phyloP scores from a whole-genome alignment of 2,329 filamentous ascomycete genomes.

The Myriosclerotinia duriaeana region DNA sequence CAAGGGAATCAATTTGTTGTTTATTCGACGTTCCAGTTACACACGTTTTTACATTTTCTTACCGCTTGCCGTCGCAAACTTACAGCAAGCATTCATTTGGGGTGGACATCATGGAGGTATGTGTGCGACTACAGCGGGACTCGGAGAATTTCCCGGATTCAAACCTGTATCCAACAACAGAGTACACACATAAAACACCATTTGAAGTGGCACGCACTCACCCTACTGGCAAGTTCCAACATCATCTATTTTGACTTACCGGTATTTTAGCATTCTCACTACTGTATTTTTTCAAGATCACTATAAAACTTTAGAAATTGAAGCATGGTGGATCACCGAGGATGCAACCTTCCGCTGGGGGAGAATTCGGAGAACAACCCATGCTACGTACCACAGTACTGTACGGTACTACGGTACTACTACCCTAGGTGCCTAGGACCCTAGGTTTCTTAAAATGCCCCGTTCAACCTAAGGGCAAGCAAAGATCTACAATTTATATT shows the following conservation, averaged over 20 bases:
- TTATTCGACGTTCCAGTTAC: constrained; percentile 19
- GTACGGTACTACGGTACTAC: not conserved
- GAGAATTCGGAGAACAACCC: constrained; percentile 19
- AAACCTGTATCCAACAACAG: constrained; percentile 7
- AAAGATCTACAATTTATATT: constrained; percentile 19
- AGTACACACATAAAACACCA: constrained; percentile 15
- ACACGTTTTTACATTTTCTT: constrained; percentile 18
- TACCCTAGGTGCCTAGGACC: not conserved
- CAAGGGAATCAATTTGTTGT: constrained; percentile 3
- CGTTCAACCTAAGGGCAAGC: constrained; percentile 10
- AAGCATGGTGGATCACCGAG: not conserved
- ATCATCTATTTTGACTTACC: not conserved
- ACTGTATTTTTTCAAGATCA: not conserved
- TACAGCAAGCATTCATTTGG: constrained; percentile 11
- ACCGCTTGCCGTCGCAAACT: constrained; percentile 20
- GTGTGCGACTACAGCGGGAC: constrained; percentile 14
- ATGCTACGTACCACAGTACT: constrained; percentile 1
- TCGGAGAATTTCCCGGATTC: constrained; percentile 20
- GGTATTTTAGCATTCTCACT: not conserved
- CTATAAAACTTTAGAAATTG: not conserved
- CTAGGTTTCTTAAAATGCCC: constrained; percentile 3
- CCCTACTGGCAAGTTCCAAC: not conserved
- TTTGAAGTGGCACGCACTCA: not conserved
- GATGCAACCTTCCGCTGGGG: constrained; percentile 2
- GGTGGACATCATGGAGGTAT: constrained; percentile 5